A percentile compares a stretch with the other conserved stretches of the same genome.
Evolutionary conservation across 352 stramenopile species (phyloP).

Genomic region (Thalassiosira exigua): DNA sequence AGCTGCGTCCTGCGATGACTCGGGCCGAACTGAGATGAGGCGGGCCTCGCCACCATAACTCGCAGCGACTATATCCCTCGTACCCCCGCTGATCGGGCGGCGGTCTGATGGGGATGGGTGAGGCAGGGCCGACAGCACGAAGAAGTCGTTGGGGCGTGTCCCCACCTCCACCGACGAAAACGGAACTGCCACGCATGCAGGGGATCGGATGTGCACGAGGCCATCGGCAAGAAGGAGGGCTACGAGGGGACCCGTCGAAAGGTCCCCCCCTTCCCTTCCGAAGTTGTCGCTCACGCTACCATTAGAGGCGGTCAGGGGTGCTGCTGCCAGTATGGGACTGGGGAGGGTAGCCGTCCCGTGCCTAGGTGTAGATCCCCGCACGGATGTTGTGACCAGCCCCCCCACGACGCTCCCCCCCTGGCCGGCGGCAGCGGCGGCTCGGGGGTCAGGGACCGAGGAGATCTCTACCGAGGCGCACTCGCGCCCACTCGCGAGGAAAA

Average conservation of each 20-base stretch:
- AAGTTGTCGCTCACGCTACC: not conserved
- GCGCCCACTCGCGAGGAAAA: conserved; percentile 73
- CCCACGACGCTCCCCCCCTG: conserved; percentile 8
- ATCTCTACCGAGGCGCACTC: conserved; percentile 80
- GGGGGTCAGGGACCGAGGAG: conserved; percentile 42
- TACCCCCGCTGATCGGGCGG: not conserved
- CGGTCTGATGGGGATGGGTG: not conserved
- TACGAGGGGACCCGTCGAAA: conserved; percentile 53
- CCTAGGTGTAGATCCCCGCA: conserved; percentile 30
- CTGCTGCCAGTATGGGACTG: conserved; percentile 74
- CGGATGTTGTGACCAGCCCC: conserved; percentile 23
- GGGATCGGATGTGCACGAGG: conserved; percentile 71
- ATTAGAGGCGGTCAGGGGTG: conserved; percentile 10
- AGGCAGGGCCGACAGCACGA: conserved; percentile 58
- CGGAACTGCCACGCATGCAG: conserved; percentile 76
- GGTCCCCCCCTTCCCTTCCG: not conserved
- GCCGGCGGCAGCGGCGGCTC: not conserved
- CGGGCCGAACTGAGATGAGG: conserved; percentile 57
- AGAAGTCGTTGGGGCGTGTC: conserved; percentile 82
- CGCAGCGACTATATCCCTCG: conserved; percentile 27
- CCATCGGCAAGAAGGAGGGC: conserved; percentile 77
- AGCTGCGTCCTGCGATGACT: conserved; percentile 75
- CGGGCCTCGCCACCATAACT: conserved; percentile 74
- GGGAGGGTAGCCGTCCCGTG: conserved; percentile 64
- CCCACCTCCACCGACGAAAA: conserved; percentile 79